A percentile compares a stretch with the other conserved stretches of the same genome.
Conservation (phyloP, 768 basidiomycete species). For the Leucocoprinus birnbaumii region DNA sequence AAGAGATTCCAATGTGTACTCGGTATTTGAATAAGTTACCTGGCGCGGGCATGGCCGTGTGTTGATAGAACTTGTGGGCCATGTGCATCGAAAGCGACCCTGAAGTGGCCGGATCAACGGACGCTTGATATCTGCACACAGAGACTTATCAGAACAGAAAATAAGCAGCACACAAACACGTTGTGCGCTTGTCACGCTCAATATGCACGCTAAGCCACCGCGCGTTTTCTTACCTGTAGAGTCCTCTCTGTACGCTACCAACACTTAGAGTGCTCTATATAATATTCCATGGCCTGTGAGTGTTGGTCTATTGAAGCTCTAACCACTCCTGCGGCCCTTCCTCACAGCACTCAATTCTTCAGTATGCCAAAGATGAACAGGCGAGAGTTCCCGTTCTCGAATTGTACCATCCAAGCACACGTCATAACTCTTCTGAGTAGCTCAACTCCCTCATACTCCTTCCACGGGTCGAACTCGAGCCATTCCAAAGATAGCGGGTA, state of each 20-base stretch:
- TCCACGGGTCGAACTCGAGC: conserved; percentile 37
- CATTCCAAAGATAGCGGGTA: conserved; percentile 37
- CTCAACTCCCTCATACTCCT: conserved; percentile 27
- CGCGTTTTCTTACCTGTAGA: not conserved
- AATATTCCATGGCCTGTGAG: conserved; percentile 16
- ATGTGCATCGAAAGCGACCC: not conserved
- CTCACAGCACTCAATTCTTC: not conserved
- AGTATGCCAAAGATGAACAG: conserved; percentile 11
- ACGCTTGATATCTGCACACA: not conserved
- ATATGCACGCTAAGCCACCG: not conserved
- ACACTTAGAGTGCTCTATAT: conserved; percentile 6
- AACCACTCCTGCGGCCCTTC: not conserved
- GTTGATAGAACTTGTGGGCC: not conserved
- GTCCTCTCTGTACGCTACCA: not conserved
- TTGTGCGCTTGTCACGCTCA: not conserved
- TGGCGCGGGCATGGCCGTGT: not conserved
- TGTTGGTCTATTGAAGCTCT: not conserved
- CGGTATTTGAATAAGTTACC: not conserved
- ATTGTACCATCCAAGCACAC: not conserved
- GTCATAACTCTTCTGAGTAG: conserved; percentile 15
- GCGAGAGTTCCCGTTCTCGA: conserved; percentile 5
- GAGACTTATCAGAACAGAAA: not conserved
- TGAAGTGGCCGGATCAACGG: conserved; percentile 3
- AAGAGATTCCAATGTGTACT: no score
- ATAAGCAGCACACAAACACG: conserved; percentile 8